Evolutionary conservation across 495 filamentous ascomycete genomes (phyloP).

Genomic region (Margaritispora aquatica): DNA sequence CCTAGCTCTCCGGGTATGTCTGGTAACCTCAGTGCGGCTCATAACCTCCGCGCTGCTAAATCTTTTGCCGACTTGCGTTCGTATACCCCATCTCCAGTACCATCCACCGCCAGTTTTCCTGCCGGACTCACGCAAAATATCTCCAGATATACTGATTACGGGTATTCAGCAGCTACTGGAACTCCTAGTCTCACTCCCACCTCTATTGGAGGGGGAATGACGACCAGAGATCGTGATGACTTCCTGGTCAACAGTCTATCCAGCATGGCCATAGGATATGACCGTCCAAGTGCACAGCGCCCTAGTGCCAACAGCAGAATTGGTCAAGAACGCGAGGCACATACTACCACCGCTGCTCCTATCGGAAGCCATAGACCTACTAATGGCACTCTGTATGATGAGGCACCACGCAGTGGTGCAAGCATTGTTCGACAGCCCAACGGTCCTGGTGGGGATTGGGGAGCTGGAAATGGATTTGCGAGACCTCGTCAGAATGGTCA

Average conservation of each 20-base stretch:
- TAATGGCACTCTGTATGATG: conserved; percentile 58
- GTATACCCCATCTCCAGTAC: conserved; percentile 88
- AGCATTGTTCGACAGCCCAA: conserved; percentile 69
- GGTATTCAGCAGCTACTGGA: conserved; percentile 48
- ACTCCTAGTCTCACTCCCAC: conserved; percentile 72
- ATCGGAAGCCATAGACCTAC: conserved; percentile 84
- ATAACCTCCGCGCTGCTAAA: conserved; percentile 89
- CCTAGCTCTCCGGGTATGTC: conserved; percentile 65
- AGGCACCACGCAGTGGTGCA: conserved; percentile 51
- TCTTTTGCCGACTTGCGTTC: conserved; percentile 94
- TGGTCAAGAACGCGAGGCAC: conserved; percentile 33
- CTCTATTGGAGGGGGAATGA: conserved; percentile 50
- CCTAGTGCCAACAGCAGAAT: conserved; percentile 34
- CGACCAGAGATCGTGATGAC: conserved; percentile 40
- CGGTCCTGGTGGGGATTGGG: conserved; percentile 72
- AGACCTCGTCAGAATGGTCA: conserved; percentile 74
- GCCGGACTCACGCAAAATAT: conserved; percentile 59
- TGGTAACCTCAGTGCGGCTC: conserved; percentile 47
- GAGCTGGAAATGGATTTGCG: conserved; percentile 53
- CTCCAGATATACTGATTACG: conserved; percentile 53
- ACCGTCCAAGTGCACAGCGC: conserved; percentile 64
- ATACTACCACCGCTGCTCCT: conserved; percentile 48
- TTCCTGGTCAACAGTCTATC: conserved; percentile 45
- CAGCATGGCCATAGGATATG: conserved; percentile 36
- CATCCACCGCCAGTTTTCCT: conserved; percentile 85